Base-by-base conservation (phyloP, 192 early-diverging fungal genomes). In the Geranomyces variabilis region DNA sequence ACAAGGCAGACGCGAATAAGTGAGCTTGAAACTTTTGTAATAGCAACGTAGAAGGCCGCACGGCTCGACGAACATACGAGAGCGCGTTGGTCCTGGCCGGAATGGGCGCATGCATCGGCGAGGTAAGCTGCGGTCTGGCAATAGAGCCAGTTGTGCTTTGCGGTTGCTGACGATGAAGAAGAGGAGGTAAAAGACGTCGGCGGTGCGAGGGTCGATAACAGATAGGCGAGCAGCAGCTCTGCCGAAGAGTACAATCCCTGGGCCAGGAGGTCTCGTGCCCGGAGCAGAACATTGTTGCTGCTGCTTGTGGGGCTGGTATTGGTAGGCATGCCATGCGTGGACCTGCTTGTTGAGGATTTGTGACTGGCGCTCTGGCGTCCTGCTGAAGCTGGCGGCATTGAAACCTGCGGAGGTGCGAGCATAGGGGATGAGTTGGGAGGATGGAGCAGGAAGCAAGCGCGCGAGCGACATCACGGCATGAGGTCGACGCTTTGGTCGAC, bases 191-290 rank as follows among this genome's bases (percentile, higher is more conserved):
- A 13, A 22, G 28, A 15, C 63, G 63, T 26, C 5, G 43, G 17
- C 41, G 36, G 36, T 10, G 36, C 5, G 29, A 46, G 17, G 34
- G 43, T 45, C 3, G 41, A 26, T 1, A 64, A 14, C 63, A 45
- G 49, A 10, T 17, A 56, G 66, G 19, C 30, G 46, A 51, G 24
- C 31, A 55, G 31, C 17, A 67, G 48, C 31, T 56, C 66, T 17
- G 66, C 66, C 6, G 66, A 67, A 12, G 46, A 3, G 10, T 26
- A 3, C 43, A 64, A 36, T 1, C 44, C 41, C 15, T 64, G 33
- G 7, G 19, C 28, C 2, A 64, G n/a, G 5, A 64, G 29, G 41
- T 64, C 13, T 46, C 44, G 63, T 6, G 53, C 66, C 58, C 3
- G 19, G 24, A 9, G 29, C 22, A 60, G 58, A 10, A 30, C 29